A percentile compares a stretch with the other conserved stretches of the same genome.
Conservation (phyloP, 2,329 filamentous ascomycete species). For the Monosporascus sp. region DNA sequence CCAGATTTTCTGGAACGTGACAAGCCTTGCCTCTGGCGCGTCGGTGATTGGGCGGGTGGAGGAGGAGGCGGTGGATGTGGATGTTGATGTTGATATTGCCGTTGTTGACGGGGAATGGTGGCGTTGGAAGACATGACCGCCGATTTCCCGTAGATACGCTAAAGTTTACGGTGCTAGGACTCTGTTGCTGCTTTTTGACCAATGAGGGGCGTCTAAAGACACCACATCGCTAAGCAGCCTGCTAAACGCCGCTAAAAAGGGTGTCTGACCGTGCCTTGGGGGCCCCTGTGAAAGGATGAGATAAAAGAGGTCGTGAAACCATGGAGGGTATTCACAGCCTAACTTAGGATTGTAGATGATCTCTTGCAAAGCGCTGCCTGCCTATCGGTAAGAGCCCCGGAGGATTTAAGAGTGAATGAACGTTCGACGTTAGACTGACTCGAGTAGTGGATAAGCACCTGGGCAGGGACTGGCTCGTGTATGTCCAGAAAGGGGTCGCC, state of each 20-base stretch:
- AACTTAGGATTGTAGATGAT: too few relatives aligned
- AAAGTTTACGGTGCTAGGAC: neutral
- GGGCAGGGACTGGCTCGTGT: too few relatives aligned
- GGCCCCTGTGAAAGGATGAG: neutral
- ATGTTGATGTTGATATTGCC: neutral
- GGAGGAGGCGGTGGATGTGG: neutral
- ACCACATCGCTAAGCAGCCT: neutral
- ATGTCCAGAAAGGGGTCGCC: too few relatives aligned
- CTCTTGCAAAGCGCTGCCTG: too few relatives aligned
- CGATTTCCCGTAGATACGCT: neutral
- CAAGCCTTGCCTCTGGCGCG: conserved; percentile 24
- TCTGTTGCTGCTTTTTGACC: neutral
- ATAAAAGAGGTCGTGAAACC: neutral
- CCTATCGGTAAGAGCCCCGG: too few relatives aligned
- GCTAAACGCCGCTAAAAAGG: neutral
- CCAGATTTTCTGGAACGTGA: conserved; percentile 37
- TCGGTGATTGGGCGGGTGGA: conserved; percentile 8
- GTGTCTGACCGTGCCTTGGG: neutral
- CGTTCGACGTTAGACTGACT: too few relatives aligned
- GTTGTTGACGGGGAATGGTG: neutral
- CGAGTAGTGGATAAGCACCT: too few relatives aligned
- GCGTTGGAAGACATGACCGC: neutral
- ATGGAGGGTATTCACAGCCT: too few relatives aligned
- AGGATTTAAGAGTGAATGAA: too few relatives aligned
- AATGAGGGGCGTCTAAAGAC: neutral